Evolutionary conservation across 352 stramenopile species (phyloP), one percentile per base, ranked within the genome.

Genomic region (Thraustochytrium striatum): DNA sequence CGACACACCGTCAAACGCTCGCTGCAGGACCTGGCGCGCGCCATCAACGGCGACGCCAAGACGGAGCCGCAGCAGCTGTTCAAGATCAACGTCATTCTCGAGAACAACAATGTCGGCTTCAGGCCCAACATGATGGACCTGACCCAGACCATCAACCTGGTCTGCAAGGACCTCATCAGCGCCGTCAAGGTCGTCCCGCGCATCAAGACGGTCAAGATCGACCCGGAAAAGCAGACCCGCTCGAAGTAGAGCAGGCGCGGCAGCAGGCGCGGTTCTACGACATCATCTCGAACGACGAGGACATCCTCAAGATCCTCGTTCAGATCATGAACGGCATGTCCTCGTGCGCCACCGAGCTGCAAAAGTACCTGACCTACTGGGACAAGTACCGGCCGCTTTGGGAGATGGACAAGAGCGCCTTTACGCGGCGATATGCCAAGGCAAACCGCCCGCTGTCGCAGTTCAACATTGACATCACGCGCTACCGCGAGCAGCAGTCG

Each of bases 291-390:
- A 96, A 97, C 58, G 93, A 98, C 73, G 91, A 96, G 83, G 94
- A 98, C 70, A 97, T 95, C 43, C 83, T 98, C 1, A 97, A 97
- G 79, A 89, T 97, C 11, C 85, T 96, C 5, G 91, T 97, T 0
- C 89, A 96, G 61, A 96, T 98, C 69, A 97, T 97, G 92, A 97
- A 97, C 82, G 93, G 93, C 11, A 97, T 98, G 91, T 93, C 88
- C 1, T 92, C 91, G 0, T 96, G 89, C 70, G 91, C 91, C 1
- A 96, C 92, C 3, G 91, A 97, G 73, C 82, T 98, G 3, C 91
- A 97, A 81, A 97, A 96, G 82, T 96, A 98, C 57, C 84, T 97
- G 21, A 91, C 90, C 19, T 97, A 97, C 81, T 97, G 92, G 92
- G 91, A 97, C 61, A 84, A 79, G 44, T 82, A 82, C 65, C 30